Conservation (phyloP, 306 rosid genomes). For the Vicia villosa region DNA sequence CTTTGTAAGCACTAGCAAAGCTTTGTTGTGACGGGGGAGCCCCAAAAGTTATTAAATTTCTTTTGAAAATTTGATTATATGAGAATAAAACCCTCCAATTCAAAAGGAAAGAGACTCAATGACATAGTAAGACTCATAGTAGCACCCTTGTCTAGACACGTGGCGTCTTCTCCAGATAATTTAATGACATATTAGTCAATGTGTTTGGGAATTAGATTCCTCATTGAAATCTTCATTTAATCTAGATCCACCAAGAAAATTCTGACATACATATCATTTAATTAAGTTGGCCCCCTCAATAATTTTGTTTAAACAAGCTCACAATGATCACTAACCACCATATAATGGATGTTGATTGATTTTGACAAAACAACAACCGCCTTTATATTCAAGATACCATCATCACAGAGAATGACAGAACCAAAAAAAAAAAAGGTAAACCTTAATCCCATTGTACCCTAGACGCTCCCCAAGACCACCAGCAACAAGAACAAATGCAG, state of each 20-base stretch:
- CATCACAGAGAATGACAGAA: conserved; percentile 8
- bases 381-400: background rate
- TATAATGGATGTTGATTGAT: conserved; percentile 1
- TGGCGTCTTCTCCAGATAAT: conserved; percentile 1
- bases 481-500: conserved; percentile 99
- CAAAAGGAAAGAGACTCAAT: background rate
- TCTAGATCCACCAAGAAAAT: background rate
- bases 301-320: conserved; percentile 4
- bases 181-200: background rate
- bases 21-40: background rate
- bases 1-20: background rate
- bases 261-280: background rate
- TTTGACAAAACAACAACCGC: conserved; percentile 10
- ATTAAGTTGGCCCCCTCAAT: background rate
- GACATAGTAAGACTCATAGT: background rate
- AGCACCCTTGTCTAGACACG: background rate
- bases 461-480: conserved; percentile 99
- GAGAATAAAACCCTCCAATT: background rate
- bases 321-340: conserved; percentile 9
- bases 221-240: background rate
- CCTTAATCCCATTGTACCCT: conserved; percentile 97
- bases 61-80: background rate
- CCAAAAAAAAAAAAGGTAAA: conserved; percentile 16
- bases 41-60: background rate
- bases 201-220: background rate